phyloP scores from a whole-genome alignment of 345 rosid genomes.

The Lepidium didymum region DNA sequence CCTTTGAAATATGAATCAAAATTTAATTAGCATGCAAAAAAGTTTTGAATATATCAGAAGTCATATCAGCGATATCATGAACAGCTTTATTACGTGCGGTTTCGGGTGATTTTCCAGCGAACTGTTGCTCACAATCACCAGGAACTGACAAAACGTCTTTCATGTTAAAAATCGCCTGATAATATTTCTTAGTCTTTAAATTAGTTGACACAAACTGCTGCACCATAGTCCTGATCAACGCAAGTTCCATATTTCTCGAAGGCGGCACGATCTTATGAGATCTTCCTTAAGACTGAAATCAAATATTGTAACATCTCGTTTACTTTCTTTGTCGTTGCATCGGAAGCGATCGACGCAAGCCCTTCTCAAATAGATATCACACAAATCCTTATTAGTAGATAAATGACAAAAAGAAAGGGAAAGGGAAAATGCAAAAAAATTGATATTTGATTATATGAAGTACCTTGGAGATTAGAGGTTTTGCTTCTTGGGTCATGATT shows the following conservation, averaged over 20 bases:
- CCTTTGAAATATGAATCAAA: not conserved
- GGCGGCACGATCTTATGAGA: not conserved
- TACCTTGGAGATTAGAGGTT: slow-evolving; percentile 15
- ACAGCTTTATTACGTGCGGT: not conserved
- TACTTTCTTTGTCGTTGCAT: slow-evolving; percentile 2
- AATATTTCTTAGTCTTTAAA: slow-evolving; percentile 7
- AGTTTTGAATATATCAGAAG: slow-evolving; percentile 10
- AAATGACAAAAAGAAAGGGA: not conserved
- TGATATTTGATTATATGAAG: not conserved
- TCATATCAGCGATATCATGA: slow-evolving; percentile 25
- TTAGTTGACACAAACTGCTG: not conserved
- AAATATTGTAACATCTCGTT: not conserved
- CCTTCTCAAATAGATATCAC: not conserved
- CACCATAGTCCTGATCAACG: slow-evolving; percentile 6
- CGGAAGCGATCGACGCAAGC: slow-evolving; percentile 18
- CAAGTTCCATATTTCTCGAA: slow-evolving; percentile 14
- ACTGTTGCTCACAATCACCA: not conserved
- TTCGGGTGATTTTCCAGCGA: not conserved
- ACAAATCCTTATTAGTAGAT: not conserved
- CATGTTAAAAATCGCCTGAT: not conserved
- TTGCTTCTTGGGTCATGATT: slow-evolving; percentile 14
- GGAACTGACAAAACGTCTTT: not conserved
- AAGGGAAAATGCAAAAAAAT: not conserved
- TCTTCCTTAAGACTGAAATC: not conserved
- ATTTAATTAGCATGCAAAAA: not conserved